Base-by-base conservation (phyloP, 768 basidiomycete species). In the Artomyces pyxidatus region DNA sequence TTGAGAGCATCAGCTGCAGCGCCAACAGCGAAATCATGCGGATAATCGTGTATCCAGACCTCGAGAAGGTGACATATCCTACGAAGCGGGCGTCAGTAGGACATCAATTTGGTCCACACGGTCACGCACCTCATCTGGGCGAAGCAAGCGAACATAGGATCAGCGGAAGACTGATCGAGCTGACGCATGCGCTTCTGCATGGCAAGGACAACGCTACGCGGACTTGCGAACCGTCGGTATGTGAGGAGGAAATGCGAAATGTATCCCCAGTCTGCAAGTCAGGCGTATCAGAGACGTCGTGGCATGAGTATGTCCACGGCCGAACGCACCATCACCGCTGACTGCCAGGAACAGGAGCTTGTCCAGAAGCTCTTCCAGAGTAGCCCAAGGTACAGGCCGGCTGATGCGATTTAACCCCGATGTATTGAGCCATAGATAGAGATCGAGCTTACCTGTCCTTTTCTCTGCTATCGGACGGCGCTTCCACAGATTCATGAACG, bases 121-220 rank as follows among this genome's bases (percentile, higher is more conserved):
- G 48, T 27, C 7, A 21, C 63, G 23, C 57, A 88, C 89, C 83
- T 80, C 87, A 91, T 88, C 62, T 92, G 89, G 6, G 86, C 88
- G 65, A 83, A 91, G 58, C 82, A 85, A 7, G 87, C 86, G 65
- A 91, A 85, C 79, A 90, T 83, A 1, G 85, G 84, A 68, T 92
- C 88, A 6, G 80, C 79, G 11, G 77, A 74, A 16, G 83, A 78
- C 47, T 77, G 76, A 59, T 85, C 83, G 12, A 92, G 69, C 54
- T 83, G 79, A 28, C 85, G 78, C 77, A 91, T 84, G 41, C 87
- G 81, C 60, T 88, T 86, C 64, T 90, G 86, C 84, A 93, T 88
- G 5, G 87, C 84, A 39, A 90, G 71, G n/a, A 93, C 70, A 16
- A 93, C 69, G 50, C 75, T 83, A 37, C 89, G 78, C 7, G 89